These are phyloP conservation scores for Aspergillus clavatus DNA, from an alignment of 2,329 filamentous ascomycete genomes.

Conservation along the genomic window DNA sequence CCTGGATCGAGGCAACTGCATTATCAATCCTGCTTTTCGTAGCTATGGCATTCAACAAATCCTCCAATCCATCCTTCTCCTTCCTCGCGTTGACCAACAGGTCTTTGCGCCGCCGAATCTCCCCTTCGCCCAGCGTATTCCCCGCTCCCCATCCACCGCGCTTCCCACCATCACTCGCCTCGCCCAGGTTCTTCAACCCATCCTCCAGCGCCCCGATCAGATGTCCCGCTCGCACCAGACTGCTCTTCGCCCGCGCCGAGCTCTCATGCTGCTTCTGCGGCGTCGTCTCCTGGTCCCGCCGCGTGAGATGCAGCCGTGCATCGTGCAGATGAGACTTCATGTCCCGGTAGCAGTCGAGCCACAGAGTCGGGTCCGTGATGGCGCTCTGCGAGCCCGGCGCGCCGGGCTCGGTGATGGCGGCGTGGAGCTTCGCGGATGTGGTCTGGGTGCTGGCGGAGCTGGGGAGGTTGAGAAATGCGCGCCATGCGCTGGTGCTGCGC, in stretches of 20 bases:
- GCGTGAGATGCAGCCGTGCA: slow-evolving; percentile 54
- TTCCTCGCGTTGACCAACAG: slow-evolving; percentile 54
- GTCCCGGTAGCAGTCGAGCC: slow-evolving; percentile 58
- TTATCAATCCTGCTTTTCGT: slow-evolving; percentile 45
- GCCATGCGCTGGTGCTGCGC: slow-evolving; percentile 54
- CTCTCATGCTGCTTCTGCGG: slow-evolving; percentile 59
- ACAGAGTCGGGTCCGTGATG: slow-evolving; percentile 52
- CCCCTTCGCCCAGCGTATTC: slow-evolving; percentile 53
- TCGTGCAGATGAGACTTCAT: slow-evolving; percentile 59
- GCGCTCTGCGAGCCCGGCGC: slow-evolving; percentile 16
- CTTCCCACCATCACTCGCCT: slow-evolving; percentile 23
- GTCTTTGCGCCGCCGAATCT: slow-evolving; percentile 55
- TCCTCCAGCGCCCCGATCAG: slow-evolving; percentile 54
- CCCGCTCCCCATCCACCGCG: slow-evolving; percentile 27
- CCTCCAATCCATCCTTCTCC: slow-evolving; percentile 59
- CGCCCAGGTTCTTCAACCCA: slow-evolving; percentile 45
- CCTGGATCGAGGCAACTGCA: slow-evolving; percentile 44
- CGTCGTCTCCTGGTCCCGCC: slow-evolving; percentile 55
- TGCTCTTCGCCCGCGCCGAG: slow-evolving; percentile 57
- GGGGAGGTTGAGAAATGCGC: slow-evolving; percentile 55
- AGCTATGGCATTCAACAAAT: slow-evolving; percentile 55
- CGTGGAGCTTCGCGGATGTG: slow-evolving; percentile 39
- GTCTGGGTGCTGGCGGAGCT: slow-evolving; percentile 30
- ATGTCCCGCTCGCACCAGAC: slow-evolving; percentile 53
- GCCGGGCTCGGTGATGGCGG: slow-evolving; percentile 39